Evolutionary conservation across 192 early-diverging fungal species (phyloP).

Genomic region (Mortierella claussenii): DNA sequence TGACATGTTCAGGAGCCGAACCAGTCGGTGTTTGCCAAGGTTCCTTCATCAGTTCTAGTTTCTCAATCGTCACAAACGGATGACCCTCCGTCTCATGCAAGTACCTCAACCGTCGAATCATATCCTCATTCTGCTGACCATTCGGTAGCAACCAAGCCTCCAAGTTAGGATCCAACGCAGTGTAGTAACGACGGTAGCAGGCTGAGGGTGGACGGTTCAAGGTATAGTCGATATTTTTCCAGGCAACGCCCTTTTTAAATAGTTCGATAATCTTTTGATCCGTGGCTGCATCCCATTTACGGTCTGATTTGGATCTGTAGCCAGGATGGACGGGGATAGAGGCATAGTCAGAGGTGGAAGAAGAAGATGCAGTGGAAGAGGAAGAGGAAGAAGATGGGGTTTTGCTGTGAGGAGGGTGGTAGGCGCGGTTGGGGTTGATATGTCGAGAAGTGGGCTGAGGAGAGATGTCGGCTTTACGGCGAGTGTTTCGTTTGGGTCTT

Average conservation of each 20-base stretch:
- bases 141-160: slow-evolving; percentile 18
- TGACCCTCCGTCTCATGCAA: slow-evolving; percentile 21
- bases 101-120: slow-evolving; percentile 25
- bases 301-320: neutral
- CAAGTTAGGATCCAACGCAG: slow-evolving; percentile 22
- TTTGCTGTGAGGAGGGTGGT: too few species aligned
- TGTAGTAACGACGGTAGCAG: slow-evolving; percentile 33
- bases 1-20: neutral
- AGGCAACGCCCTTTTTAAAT: neutral
- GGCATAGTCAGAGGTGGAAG: too few species aligned
- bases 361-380: too few species aligned
- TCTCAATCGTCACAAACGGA: slow-evolving; percentile 13
- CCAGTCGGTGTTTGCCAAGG: slow-evolving; percentile 22
- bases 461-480: neutral
- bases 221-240: slow-evolving; percentile 24
- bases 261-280: slow-evolving; percentile 27
- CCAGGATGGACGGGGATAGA: neutral
- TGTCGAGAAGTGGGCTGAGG: neutral
- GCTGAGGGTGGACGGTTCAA: slow-evolving; percentile 16
- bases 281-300: slow-evolving; percentile 9
- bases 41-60: slow-evolving; percentile 14
- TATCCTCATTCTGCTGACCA: slow-evolving; percentile 9
- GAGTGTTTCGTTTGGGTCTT: neutral
- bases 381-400: too few species aligned
- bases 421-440: neutral